Conservation (phyloP, 2,329 filamentous ascomycete genomes). For the Trichophyton rubrum region DNA sequence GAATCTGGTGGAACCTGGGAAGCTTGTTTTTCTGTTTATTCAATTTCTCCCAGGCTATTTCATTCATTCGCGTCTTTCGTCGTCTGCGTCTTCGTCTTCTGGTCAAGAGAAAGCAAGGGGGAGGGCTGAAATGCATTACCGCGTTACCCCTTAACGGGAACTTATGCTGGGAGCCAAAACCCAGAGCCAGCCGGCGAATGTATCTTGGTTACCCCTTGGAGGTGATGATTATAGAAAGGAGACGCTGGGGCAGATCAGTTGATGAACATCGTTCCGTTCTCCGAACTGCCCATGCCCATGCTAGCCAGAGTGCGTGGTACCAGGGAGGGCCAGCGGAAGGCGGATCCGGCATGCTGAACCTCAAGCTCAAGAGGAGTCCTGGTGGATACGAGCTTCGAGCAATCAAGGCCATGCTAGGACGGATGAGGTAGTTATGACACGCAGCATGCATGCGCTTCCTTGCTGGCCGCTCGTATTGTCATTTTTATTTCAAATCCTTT, state of each 20-base stretch:
- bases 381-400: conserved; percentile 3
- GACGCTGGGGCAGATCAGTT: not conserved
- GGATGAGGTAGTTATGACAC: conserved; percentile 3
- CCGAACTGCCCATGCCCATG: not conserved
- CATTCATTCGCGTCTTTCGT: not conserved
- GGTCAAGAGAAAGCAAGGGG: no score
- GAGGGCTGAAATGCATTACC: not conserved
- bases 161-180: not conserved
- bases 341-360: conserved; percentile 3
- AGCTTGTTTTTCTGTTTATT: not conserved
- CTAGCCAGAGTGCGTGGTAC: conserved; percentile 1
- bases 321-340: conserved; percentile 4
- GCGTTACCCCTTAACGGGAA: not conserved
- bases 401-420: conserved; percentile 3
- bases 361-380: not conserved
- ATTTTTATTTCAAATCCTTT: not conserved
- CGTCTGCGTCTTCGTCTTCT: no score
- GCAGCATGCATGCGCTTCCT: conserved; percentile 1
- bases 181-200: no score
- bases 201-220: not conserved
- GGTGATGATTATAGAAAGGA: not conserved
- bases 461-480: not conserved
- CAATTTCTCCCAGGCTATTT: not conserved
- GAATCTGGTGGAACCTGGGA: not conserved
- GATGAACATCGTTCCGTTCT: not conserved